Evolutionary conservation across 2,329 filamentous ascomycete genomes (phyloP).

Genomic region (Cladophialophora psammophila): DNA sequence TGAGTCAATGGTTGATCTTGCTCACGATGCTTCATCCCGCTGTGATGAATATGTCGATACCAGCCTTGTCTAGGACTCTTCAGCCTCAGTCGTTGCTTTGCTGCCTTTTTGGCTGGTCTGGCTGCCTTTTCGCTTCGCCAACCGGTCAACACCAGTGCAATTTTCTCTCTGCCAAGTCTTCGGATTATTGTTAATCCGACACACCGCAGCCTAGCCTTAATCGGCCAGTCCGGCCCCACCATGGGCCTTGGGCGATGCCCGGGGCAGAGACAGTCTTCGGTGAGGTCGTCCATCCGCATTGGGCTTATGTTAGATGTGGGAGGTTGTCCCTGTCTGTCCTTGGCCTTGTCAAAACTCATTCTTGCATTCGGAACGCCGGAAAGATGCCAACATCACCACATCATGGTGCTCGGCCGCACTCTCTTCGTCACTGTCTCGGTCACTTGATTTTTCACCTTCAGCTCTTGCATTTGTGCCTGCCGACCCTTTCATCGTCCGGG

Average conservation of each 20-base stretch:
- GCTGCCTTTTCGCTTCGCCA: not conserved
- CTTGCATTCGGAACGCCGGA: not conserved
- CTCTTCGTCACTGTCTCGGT: not conserved
- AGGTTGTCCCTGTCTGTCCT: not conserved
- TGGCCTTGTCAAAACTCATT: not conserved
- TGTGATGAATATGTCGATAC: not conserved
- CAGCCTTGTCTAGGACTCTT: not conserved
- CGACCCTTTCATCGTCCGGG: not conserved
- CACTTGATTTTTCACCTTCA: not conserved
- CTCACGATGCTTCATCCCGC: not conserved
- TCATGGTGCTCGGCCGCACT: not conserved
- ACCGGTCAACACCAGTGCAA: not conserved
- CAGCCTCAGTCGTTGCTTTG: not conserved
- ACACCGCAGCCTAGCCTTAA: not conserved
- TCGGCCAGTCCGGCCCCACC: too few relatives aligned
- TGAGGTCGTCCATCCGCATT: not conserved
- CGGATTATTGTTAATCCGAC: not conserved
- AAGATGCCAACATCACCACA: not conserved
- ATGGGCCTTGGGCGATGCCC: too few relatives aligned
- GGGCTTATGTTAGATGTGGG: not conserved
- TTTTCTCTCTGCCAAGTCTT: not conserved
- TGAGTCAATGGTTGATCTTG: not conserved
- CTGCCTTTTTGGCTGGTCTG: not conserved
- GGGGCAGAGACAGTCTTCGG: not conserved
- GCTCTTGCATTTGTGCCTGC: not conserved